Percentiles rank a stretch among this genome's conserved stretches.
phyloP scores from a whole-genome alignment of 1,139 yeast species.

The Pichia sp. region DNA sequence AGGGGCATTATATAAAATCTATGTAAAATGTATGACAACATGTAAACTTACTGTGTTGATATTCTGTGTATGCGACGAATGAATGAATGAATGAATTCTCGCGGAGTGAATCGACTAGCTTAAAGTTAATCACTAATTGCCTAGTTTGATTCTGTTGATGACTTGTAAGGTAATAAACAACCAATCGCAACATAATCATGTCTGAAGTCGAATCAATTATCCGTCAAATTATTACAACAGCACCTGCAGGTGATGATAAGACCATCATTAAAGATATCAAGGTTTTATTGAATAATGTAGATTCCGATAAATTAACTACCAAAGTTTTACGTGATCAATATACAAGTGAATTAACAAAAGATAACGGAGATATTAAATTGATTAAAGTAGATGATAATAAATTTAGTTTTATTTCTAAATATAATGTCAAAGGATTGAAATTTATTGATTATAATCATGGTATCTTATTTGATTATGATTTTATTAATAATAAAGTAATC shows the following conservation, averaged over 20 bases:
- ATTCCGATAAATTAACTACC: slow-evolving; percentile 37
- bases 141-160: too few species aligned
- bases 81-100: background rate
- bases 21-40: background rate
- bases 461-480: slow-evolving; percentile 57
- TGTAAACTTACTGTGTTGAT: too few species aligned
- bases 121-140: background rate
- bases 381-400: slow-evolving; percentile 19
- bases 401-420: slow-evolving; percentile 36
- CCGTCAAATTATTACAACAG: slow-evolving; percentile 39
- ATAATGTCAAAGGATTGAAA: slow-evolving; percentile 41
- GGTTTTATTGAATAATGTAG: slow-evolving; percentile 35
- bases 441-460: slow-evolving; percentile 43
- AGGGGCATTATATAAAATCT: background rate
- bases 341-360: slow-evolving; percentile 16
- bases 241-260: slow-evolving; percentile 48
- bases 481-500: slow-evolving; percentile 38
- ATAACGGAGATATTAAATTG: slow-evolving; percentile 25
- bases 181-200: background rate
- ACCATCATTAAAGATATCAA: slow-evolving; percentile 23
- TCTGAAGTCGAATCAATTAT: slow-evolving; percentile 26
- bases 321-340: slow-evolving; percentile 27
- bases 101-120: background rate
- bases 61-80: too few species aligned
- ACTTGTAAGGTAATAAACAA: background rate